Conservation (phyloP, 352 stramenopile species). For the Plasmopara viticola region DNA sequence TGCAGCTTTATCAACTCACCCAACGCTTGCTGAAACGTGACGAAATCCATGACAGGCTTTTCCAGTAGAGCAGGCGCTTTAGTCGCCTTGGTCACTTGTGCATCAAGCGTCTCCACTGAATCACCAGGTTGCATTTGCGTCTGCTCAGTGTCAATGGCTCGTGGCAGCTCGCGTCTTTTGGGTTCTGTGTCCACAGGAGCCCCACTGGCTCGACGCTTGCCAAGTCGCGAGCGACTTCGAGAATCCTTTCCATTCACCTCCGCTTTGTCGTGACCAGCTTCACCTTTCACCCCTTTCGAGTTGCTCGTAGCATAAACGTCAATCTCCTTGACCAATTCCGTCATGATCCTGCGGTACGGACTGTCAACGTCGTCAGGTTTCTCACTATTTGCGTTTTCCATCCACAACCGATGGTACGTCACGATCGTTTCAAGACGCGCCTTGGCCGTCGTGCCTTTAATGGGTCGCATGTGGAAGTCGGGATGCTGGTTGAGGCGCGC, state of each 20-base stretch:
- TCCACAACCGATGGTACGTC: slow-evolving; percentile 15
- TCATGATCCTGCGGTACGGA: slow-evolving; percentile 12
- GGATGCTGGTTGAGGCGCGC: slow-evolving; percentile 15
- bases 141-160: slow-evolving; percentile 6
- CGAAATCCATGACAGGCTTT: slow-evolving; percentile 7
- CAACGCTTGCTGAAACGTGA: slow-evolving; percentile 15
- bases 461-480: slow-evolving; percentile 23
- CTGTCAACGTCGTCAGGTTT: slow-evolving; percentile 2
- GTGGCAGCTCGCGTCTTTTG: slow-evolving; percentile 2
- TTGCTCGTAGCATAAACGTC: slow-evolving; percentile 8
- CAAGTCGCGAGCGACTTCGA: slow-evolving; percentile 8
- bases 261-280: background rate
- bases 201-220: slow-evolving; percentile 14
- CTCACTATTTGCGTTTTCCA: background rate
- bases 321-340: slow-evolving; percentile 15
- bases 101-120: background rate
- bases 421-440: slow-evolving; percentile 20
- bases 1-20: slow-evolving; percentile 22
- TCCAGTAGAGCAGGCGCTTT: background rate
- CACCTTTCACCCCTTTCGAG: slow-evolving; percentile 1
- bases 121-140: slow-evolving; percentile 4
- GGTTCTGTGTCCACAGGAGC: slow-evolving; percentile 4
- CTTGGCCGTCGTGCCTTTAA: slow-evolving; percentile 24
- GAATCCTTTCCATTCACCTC: slow-evolving; percentile 2
- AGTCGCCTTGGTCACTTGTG: slow-evolving; percentile 1